Evolutionary conservation across 139 green algal genomes (phyloP).

Genomic region (Chlamydomonas eustigma): DNA sequence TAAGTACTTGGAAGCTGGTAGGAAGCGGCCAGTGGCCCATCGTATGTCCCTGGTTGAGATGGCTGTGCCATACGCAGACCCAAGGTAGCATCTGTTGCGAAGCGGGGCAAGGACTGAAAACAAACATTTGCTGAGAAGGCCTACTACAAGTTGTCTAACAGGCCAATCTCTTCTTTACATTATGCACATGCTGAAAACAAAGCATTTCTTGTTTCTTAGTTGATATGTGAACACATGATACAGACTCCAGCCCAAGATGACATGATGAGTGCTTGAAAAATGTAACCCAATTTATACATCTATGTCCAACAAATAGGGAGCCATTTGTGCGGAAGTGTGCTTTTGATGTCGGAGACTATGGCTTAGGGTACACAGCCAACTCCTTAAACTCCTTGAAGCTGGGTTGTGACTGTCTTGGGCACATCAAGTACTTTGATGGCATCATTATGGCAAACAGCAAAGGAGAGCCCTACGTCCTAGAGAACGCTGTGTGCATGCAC

Average conservation of each 20-base stretch:
- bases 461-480: slow-evolving; percentile 45
- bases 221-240: too few species aligned
- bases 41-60: slow-evolving; percentile 73
- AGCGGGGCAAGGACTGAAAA: too few species aligned
- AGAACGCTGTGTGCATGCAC: slow-evolving; percentile 82
- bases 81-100: too few species aligned
- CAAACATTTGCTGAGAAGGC: too few species aligned
- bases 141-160: too few species aligned
- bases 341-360: slow-evolving; percentile 68
- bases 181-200: too few species aligned
- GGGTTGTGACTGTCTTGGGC: slow-evolving; percentile 84
- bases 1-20: slow-evolving; percentile 48
- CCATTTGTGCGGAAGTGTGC: slow-evolving; percentile 79
- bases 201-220: too few species aligned
- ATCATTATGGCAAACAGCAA: slow-evolving; percentile 55
- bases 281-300: too few species aligned
- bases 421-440: slow-evolving; percentile 82
- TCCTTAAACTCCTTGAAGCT: slow-evolving; percentile 69
- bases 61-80: slow-evolving; percentile 68
- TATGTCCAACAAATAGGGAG: too few species aligned
- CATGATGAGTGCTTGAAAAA: too few species aligned
- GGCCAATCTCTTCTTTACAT: too few species aligned
- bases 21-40: slow-evolving; percentile 56
- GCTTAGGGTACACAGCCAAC: slow-evolving; percentile 55
- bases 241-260: too few species aligned